Conservation (phyloP, 2,329 filamentous ascomycete genomes). For the Graphiopsis chlorocephala region DNA sequence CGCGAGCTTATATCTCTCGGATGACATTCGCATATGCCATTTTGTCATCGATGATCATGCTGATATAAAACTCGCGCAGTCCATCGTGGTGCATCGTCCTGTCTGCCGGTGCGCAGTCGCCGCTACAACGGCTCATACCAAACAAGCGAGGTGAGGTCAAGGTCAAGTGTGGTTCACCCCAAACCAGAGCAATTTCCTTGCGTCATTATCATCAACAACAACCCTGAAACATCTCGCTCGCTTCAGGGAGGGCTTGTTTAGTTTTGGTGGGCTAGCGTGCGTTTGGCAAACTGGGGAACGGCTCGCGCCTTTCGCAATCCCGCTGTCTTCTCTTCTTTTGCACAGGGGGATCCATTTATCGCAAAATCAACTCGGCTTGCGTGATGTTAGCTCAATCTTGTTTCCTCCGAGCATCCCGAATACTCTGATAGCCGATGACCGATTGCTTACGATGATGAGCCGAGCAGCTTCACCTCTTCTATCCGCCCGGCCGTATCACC, state of each 20-base stretch:
- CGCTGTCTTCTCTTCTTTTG: background rate
- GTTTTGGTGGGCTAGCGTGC: background rate
- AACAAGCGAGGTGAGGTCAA: background rate
- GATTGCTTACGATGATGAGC: background rate
- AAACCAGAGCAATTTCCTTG: background rate
- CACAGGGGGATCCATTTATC: background rate
- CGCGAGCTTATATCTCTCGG: conserved; percentile 6
- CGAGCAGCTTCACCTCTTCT: background rate
- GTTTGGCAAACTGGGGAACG: background rate
- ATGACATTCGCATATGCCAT: background rate
- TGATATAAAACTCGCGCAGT: background rate
- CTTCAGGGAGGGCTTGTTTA: background rate
- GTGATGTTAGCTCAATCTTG: background rate
- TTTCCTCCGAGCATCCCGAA: background rate
- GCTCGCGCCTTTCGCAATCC: background rate
- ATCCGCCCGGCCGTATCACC: background rate
- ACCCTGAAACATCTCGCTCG: background rate
- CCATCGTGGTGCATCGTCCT: background rate
- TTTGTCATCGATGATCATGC: background rate
- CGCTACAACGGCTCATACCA: background rate
- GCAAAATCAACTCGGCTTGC: background rate
- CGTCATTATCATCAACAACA: background rate
- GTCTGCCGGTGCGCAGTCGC: no score
- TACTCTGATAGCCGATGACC: background rate
- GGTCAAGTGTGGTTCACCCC: background rate